Evolutionary conservation across 495 filamentous ascomycete species (phyloP).

Genomic region (Penicillium macrosclerotiorum): DNA sequence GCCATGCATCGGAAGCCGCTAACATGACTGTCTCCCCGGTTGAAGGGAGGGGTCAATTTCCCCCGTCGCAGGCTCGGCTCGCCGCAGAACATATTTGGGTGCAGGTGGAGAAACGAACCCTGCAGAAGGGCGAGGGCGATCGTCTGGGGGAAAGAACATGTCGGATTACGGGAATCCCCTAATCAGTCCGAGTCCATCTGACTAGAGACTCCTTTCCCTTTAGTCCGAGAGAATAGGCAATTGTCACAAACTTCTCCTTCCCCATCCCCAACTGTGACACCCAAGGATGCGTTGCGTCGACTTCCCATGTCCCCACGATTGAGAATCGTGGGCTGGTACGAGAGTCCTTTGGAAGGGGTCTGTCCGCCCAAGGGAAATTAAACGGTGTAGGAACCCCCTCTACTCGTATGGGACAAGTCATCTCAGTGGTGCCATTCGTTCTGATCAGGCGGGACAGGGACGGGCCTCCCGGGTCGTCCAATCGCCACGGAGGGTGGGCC

Average conservation of each 20-base stretch:
- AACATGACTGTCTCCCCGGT: slow-evolving; percentile 6
- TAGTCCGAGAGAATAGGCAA: too few species aligned
- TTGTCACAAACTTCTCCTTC: too few species aligned
- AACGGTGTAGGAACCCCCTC: background rate
- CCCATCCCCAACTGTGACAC: too few species aligned
- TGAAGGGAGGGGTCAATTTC: slow-evolving; percentile 11
- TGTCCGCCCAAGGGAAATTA: slow-evolving; percentile 6
- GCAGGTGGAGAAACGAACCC: slow-evolving; percentile 6
- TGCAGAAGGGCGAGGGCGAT: slow-evolving; percentile 19
- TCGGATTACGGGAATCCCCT: too few species aligned
- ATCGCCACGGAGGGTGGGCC: slow-evolving; percentile 7
- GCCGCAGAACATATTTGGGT: background rate
- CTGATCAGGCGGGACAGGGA: slow-evolving; percentile 14
- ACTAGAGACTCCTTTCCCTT: too few species aligned
- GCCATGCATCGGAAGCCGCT: background rate
- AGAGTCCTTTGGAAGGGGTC: background rate
- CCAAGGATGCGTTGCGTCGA: background rate
- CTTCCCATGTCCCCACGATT: background rate
- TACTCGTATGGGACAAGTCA: background rate
- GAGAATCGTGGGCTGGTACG: background rate
- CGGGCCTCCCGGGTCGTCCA: slow-evolving; percentile 1
- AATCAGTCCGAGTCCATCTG: too few species aligned
- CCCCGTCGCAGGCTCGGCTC: slow-evolving; percentile 7
- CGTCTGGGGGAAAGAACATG: slow-evolving; percentile 9
- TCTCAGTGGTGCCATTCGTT: background rate